Evolutionary conservation across 2,329 filamentous ascomycete species (phyloP).

Genomic region (Fusarium albidum): DNA sequence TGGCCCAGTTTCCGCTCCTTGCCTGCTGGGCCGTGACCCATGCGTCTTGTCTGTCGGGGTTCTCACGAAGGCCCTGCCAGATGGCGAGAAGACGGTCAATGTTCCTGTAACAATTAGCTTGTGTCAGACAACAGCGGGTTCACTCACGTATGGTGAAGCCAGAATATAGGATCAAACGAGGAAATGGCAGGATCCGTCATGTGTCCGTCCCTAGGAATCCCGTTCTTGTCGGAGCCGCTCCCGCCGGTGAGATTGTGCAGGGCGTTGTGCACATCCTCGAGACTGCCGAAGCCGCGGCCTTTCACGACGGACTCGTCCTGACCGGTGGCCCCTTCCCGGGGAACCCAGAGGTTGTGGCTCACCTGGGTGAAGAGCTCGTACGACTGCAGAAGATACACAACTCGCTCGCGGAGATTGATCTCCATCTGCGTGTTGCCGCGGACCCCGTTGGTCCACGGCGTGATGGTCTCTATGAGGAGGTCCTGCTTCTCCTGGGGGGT

Average conservation of each 20-base stretch:
- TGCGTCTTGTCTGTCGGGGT: not conserved
- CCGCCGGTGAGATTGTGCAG: constrained; percentile 1
- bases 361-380: constrained; percentile 4
- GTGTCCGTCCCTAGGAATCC: not conserved
- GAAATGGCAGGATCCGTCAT: not conserved
- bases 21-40: not conserved
- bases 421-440: not conserved
- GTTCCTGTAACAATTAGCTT: not conserved
- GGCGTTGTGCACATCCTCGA: constrained; percentile 19
- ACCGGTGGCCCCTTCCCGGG: not conserved
- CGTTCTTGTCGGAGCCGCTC: not conserved
- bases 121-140: too few species aligned
- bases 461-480: not conserved
- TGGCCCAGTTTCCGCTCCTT: not conserved
- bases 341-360: not conserved
- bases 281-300: constrained; percentile 17
- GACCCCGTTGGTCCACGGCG: not conserved
- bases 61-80: not conserved
- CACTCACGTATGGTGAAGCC: constrained; percentile 10
- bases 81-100: not conserved
- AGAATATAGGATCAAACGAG: constrained; percentile 6
- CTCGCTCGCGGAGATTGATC: constrained; percentile 7
- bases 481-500: not conserved
- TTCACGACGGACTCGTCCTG: not conserved
- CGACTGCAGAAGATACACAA: constrained; percentile 9